Conservation (phyloP, 352 stramenopile genomes). For the Pythium oligandrum region DNA sequence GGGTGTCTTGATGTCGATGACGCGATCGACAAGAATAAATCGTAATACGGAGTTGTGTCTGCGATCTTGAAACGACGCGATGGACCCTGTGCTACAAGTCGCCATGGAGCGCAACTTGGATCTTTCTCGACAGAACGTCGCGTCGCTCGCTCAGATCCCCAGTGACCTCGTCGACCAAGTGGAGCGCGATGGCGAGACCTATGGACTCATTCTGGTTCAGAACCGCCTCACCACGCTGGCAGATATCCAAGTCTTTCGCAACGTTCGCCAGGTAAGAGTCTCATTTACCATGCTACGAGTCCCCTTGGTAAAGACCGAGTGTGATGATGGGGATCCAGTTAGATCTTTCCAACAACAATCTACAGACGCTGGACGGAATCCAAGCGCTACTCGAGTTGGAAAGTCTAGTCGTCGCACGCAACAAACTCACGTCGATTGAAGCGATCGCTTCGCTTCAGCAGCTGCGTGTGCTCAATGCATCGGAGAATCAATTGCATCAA, state of each 20-base stretch:
- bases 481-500: conserved; percentile 49
- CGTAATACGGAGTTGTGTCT: not conserved
- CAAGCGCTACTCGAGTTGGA: conserved; percentile 35
- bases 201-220: conserved; percentile 44
- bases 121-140: conserved; percentile 43
- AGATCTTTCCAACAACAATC: conserved; percentile 55
- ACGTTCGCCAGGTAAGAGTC: conserved; percentile 35
- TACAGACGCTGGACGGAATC: conserved; percentile 47
- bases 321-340: conserved; percentile 20
- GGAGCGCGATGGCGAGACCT: conserved; percentile 28
- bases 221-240: conserved; percentile 40
- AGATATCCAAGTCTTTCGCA: conserved; percentile 35
- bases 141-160: conserved; percentile 41
- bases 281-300: not conserved
- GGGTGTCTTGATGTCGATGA: not conserved
- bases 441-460: conserved; percentile 26
- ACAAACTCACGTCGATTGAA: conserved; percentile 43
- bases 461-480: conserved; percentile 46
- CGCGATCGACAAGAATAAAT: not conserved
- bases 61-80: conserved; percentile 11
- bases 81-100: not conserved
- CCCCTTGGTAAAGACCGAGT: not conserved
- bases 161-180: conserved; percentile 34
- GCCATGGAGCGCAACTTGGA: conserved; percentile 34
- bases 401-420: conserved; percentile 45